Conservation (phyloP, 2,329 filamentous ascomycete genomes). For the Cadophora sp. region DNA sequence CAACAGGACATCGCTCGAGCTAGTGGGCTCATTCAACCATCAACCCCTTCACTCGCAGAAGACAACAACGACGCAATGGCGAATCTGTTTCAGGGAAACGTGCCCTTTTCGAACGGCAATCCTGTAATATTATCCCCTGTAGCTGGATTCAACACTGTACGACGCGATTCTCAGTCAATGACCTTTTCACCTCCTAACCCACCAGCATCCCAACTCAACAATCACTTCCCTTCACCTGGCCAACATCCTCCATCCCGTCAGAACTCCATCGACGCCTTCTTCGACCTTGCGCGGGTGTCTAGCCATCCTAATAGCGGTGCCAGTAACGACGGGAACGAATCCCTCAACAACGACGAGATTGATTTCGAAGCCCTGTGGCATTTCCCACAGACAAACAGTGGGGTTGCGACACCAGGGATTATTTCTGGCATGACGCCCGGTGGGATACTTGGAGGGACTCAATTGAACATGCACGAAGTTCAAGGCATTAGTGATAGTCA, state of each 20-base stretch:
- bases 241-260: neutral
- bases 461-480: constrained; percentile 12
- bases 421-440: constrained; percentile 16
- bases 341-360: constrained; percentile 36
- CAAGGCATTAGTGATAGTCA: constrained; percentile 29
- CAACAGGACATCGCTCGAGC: constrained; percentile 18
- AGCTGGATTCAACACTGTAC: neutral
- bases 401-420: constrained; percentile 14
- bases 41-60: constrained; percentile 8
- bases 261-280: constrained; percentile 28
- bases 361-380: constrained; percentile 39
- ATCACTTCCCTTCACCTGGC: neutral
- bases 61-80: constrained; percentile 26
- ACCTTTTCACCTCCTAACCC: neutral
- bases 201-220: neutral
- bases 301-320: constrained; percentile 22
- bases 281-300: constrained; percentile 28
- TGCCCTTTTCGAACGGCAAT: neutral
- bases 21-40: neutral
- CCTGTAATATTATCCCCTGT: neutral
- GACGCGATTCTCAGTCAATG: neutral
- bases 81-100: constrained; percentile 19
- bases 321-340: constrained; percentile 28
- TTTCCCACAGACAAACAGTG: constrained; percentile 21
- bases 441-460: constrained; percentile 1